Percentiles rank a stretch among this genome's conserved stretches.
These are phyloP conservation scores for Salicornia ramosissima DNA, from an alignment of 148 eudicot species.

Conservation along the genomic window DNA sequence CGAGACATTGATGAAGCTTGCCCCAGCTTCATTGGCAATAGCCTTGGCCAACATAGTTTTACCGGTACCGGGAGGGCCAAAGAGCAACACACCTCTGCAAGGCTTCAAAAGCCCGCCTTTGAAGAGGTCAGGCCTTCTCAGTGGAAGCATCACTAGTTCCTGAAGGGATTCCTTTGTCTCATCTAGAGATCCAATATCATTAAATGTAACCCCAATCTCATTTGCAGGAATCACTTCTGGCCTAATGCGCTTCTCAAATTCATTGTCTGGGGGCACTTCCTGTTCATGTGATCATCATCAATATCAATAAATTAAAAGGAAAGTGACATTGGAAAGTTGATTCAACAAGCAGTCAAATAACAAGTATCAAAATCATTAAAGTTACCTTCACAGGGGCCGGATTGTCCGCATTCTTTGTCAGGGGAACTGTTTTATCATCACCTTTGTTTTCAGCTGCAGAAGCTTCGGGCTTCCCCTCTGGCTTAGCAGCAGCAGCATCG, in stretches of 20 bases:
- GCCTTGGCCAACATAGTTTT: slow-evolving; percentile 97
- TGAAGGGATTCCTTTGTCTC: slow-evolving; percentile 85
- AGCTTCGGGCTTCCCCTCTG: slow-evolving; percentile 49
- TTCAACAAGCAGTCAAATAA: not conserved
- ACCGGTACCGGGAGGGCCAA: slow-evolving; percentile 94
- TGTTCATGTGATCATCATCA: slow-evolving; percentile 26
- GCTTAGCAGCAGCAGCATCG: slow-evolving; percentile 41
- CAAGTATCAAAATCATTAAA: not conserved
- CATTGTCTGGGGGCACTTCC: slow-evolving; percentile 89
- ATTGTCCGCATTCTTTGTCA: slow-evolving; percentile 57
- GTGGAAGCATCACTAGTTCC: slow-evolving; percentile 89
- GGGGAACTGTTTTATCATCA: slow-evolving; percentile 51
- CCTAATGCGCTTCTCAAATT: slow-evolving; percentile 87
- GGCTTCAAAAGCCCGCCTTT: slow-evolving; percentile 94
- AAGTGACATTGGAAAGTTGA: not conserved
- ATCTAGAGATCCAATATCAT: slow-evolving; percentile 78
- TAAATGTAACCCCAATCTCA: slow-evolving; percentile 77
- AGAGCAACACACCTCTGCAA: slow-evolving; percentile 77
- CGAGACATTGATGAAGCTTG: slow-evolving; percentile 88
- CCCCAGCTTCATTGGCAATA: slow-evolving; percentile 96
- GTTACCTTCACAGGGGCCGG: slow-evolving; percentile 43
- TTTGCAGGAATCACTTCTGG: slow-evolving; percentile 84
- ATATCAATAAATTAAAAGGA: slow-evolving; percentile 12
- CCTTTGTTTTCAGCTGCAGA: slow-evolving; percentile 43
- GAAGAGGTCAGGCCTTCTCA: slow-evolving; percentile 84